phyloP scores from a whole-genome alignment of 78 protist genomes.

The Dictyostelium firmibasis region DNA sequence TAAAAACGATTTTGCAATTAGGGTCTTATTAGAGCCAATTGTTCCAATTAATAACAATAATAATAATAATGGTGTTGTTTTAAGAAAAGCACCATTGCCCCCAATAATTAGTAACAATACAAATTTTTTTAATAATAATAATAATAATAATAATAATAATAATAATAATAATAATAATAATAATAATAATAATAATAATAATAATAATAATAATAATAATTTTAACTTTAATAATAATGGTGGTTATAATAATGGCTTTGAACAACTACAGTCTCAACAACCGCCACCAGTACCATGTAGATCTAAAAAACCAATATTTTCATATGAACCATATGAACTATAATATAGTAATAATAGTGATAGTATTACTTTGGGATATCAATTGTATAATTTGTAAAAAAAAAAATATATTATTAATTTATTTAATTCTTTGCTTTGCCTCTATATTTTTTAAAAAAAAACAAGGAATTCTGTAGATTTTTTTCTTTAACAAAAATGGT shows the following conservation, averaged over 20 bases:
- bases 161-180: background rate
- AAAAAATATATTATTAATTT: background rate
- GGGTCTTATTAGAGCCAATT: background rate
- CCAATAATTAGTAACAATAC: background rate
- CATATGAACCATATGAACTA: background rate
- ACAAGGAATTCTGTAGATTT: no score
- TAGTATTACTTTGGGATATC: no score
- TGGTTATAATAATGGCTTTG: background rate
- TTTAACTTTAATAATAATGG: background rate
- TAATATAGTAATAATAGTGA: background rate
- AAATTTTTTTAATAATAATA: background rate
- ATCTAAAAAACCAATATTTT: constrained; percentile 5
- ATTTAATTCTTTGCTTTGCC: no score
- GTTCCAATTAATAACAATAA: background rate
- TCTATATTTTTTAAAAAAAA: no score
- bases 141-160: background rate
- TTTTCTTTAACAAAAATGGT: no score
- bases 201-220: no score
- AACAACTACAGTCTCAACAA: background rate
- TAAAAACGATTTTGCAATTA: constrained; percentile 14
- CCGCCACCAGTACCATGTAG: constrained; percentile 43
- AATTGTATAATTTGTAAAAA: background rate
- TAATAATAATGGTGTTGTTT: background rate
- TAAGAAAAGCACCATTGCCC: background rate
- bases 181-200: background rate